Conservation (phyloP, 768 basidiomycete species). For the Albatrellus ellisii region DNA sequence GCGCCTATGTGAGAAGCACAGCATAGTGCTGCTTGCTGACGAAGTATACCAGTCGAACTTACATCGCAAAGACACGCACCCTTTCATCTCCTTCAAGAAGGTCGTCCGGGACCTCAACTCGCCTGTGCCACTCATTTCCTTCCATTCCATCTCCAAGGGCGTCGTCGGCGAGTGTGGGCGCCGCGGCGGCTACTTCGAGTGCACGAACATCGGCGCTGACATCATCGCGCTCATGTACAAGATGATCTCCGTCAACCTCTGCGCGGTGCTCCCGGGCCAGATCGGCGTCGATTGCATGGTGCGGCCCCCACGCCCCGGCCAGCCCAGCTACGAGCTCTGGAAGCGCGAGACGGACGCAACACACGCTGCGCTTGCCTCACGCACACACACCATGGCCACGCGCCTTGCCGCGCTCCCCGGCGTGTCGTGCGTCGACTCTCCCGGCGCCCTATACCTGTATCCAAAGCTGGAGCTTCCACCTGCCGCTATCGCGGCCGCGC, state of each 20-base stretch:
- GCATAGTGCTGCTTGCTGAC: slow-evolving; percentile 85
- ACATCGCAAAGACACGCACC: slow-evolving; percentile 48
- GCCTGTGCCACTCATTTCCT: slow-evolving; percentile 78
- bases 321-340: slow-evolving; percentile 68
- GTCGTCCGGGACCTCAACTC: slow-evolving; percentile 54
- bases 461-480: slow-evolving; percentile 67
- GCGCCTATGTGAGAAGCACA: slow-evolving; percentile 73
- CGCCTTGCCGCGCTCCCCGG: slow-evolving; percentile 77
- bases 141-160: slow-evolving; percentile 97
- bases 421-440: slow-evolving; percentile 80
- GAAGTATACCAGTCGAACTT: slow-evolving; percentile 98
- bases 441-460: slow-evolving; percentile 91
- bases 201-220: slow-evolving; percentile 65
- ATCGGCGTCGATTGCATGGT: slow-evolving; percentile 91
- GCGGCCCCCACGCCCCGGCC: slow-evolving; percentile 71
- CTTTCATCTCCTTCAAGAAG: slow-evolving; percentile 93
- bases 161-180: slow-evolving; percentile 93
- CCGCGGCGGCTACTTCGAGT: slow-evolving; percentile 96
- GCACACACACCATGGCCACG: slow-evolving; percentile 60
- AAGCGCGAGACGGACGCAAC: slow-evolving; percentile 73
- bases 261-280: slow-evolving; percentile 84
- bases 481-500: slow-evolving; percentile 63
- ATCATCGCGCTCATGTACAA: slow-evolving; percentile 87
- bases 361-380: slow-evolving; percentile 57
- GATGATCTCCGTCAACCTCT: slow-evolving; percentile 84